phyloP scores from a whole-genome alignment of 2,329 filamentous ascomycete species.

The Paracoccidioides lutzii region DNA sequence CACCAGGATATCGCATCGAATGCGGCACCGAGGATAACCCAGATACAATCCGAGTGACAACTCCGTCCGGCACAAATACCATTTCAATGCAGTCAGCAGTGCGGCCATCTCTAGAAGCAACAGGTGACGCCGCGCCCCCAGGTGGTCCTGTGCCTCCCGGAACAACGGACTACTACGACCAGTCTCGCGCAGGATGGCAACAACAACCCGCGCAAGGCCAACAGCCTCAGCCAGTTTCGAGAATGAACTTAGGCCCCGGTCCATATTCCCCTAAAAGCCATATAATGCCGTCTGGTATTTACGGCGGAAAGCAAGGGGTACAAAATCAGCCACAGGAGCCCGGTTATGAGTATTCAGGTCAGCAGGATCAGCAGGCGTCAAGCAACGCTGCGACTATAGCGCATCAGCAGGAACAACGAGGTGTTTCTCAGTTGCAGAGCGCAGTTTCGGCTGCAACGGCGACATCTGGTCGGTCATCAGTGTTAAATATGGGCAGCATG shows the following conservation, averaged over 20 bases:
- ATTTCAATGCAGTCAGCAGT: slow-evolving; percentile 57
- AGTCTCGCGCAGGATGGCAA: slow-evolving; percentile 28
- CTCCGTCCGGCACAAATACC: slow-evolving; percentile 92
- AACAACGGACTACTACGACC: slow-evolving; percentile 30
- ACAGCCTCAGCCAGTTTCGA: slow-evolving; percentile 14
- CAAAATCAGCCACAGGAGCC: slow-evolving; percentile 30
- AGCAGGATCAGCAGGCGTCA: slow-evolving; percentile 36
- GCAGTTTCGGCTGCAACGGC: slow-evolving; percentile 49
- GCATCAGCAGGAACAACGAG: slow-evolving; percentile 53
- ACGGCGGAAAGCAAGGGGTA: slow-evolving; percentile 23
- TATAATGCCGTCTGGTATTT: slow-evolving; percentile 24
- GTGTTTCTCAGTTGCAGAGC: slow-evolving; percentile 53
- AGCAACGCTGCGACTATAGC: slow-evolving; percentile 32
- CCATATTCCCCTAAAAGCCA: slow-evolving; percentile 32
- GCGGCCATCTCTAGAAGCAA: slow-evolving; percentile 23
- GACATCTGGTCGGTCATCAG: slow-evolving; percentile 31
- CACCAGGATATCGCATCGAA: slow-evolving; percentile 90
- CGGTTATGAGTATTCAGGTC: slow-evolving; percentile 31
- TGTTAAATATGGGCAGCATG: slow-evolving; percentile 37
- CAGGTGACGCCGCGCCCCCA: slow-evolving; percentile 21
- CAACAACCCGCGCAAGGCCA: slow-evolving; percentile 20
- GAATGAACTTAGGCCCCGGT: slow-evolving; percentile 10
- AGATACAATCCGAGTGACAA: slow-evolving; percentile 92
- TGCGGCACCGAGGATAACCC: slow-evolving; percentile 89
- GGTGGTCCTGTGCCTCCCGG: slow-evolving; percentile 21